These are phyloP conservation scores for Pulveroboletus frians DNA, from an alignment of 768 basidiomycete genomes.

Conservation along the genomic window DNA sequence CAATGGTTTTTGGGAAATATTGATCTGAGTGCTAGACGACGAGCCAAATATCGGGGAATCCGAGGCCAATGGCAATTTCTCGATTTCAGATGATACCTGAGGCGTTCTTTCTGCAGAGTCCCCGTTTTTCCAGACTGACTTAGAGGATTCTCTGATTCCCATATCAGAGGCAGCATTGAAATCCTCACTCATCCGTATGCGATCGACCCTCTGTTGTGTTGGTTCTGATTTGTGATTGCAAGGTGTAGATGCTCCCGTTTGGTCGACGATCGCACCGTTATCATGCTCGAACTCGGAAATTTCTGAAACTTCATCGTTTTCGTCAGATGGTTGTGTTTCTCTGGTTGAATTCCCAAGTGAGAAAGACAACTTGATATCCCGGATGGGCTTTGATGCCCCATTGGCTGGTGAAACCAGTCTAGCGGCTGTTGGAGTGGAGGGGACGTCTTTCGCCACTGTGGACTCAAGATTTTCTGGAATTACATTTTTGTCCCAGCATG, in stretches of 20 bases:
- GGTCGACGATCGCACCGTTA: neutral
- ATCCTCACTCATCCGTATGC: conserved; percentile 13
- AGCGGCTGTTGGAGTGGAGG: neutral
- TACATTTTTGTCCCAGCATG: neutral
- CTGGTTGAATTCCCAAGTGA: neutral
- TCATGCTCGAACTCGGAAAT: conserved; percentile 29
- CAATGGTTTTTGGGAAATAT: conserved; percentile 7
- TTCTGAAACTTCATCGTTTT: conserved; percentile 28
- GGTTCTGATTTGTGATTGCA: neutral
- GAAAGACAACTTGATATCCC: neutral
- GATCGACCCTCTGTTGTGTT: neutral
- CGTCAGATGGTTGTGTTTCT: conserved; percentile 9
- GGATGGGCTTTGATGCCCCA: neutral
- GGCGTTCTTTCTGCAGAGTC: neutral
- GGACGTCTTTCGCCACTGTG: neutral
- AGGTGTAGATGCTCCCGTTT: neutral
- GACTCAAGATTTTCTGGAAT: neutral
- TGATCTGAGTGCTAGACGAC: conserved; percentile 15
- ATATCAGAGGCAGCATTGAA: neutral
- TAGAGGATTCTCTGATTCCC: neutral
- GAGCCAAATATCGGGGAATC: conserved; percentile 8
- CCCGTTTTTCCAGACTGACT: neutral
- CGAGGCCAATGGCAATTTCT: neutral
- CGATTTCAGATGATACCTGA: neutral
- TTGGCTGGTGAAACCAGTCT: neutral